Percentiles rank a stretch among this genome's conserved stretches.
These are phyloP conservation scores for Colletotrichum australisinense DNA, from an alignment of 2,329 filamentous ascomycete genomes.

Conservation along the genomic window DNA sequence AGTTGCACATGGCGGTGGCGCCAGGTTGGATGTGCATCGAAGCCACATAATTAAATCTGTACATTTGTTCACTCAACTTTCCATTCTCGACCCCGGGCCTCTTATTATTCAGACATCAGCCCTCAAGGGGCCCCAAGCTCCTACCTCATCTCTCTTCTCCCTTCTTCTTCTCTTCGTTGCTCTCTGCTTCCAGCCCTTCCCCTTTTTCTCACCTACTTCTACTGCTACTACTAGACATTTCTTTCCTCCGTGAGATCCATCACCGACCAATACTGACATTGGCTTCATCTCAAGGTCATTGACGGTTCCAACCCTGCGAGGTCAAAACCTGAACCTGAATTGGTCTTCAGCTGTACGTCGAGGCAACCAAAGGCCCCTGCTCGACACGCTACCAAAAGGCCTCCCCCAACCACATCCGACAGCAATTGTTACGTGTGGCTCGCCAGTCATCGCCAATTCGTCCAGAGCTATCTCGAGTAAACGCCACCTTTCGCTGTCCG, in stretches of 20 bases:
- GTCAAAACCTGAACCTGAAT: neutral
- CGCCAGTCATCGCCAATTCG: neutral
- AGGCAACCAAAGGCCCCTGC: constrained; percentile 7
- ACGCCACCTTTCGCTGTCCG: neutral
- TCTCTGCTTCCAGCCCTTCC: neutral
- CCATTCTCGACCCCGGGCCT: constrained; percentile 22
- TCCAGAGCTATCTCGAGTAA: neutral
- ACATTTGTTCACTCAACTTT: constrained; percentile 19
- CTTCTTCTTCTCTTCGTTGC: neutral
- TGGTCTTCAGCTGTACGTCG: neutral
- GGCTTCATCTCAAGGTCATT: neutral
- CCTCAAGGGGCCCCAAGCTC: constrained; percentile 12
- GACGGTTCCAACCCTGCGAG: neutral
- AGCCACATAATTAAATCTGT: constrained; percentile 35
- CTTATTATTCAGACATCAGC: constrained; percentile 27
- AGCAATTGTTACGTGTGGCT: constrained; percentile 11
- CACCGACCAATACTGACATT: neutral
- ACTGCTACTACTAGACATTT: neutral
- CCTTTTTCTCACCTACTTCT: neutral
- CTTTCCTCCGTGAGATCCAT: neutral
- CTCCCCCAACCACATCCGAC: constrained; percentile 19
- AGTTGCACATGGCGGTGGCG: constrained; percentile 24
- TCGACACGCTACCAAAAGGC: constrained; percentile 4
- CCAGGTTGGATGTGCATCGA: constrained; percentile 25
- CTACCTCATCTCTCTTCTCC: constrained; percentile 5